These are phyloP conservation scores for Stagonosporopsis rhizophila DNA, from an alignment of 2,329 filamentous ascomycete genomes.

Conservation along the genomic window DNA sequence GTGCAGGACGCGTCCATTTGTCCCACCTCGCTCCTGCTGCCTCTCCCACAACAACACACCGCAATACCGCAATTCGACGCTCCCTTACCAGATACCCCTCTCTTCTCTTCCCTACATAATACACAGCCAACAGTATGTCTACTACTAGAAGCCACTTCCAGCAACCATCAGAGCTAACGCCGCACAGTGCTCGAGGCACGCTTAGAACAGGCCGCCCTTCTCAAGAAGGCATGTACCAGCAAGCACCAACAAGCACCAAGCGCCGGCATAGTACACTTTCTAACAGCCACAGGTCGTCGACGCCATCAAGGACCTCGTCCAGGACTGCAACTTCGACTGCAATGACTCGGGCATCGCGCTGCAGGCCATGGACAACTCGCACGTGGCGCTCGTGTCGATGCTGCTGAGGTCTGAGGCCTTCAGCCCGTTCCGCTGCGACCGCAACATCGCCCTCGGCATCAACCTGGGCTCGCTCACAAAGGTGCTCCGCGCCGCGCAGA, in stretches of 20 bases:
- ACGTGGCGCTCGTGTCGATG: constrained; percentile 99
- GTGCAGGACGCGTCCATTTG: constrained; percentile 11
- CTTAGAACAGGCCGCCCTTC: constrained; percentile 88
- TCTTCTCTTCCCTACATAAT: constrained; percentile 1
- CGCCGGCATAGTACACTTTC: too few species aligned
- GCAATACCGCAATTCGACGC: background rate
- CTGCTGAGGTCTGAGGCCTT: constrained; percentile 96
- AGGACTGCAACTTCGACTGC: constrained; percentile 99
- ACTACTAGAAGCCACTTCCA: background rate
- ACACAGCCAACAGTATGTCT: constrained; percentile 17
- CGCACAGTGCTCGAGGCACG: constrained; percentile 91
- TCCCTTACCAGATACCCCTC: constrained; percentile 2
- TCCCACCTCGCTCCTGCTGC: constrained; percentile 12
- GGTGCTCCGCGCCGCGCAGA: constrained; percentile 91
- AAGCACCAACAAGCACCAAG: too few species aligned
- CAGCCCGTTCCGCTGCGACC: constrained; percentile 95
- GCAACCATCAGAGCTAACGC: constrained; percentile 24
- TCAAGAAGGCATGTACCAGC: constrained; percentile 80
- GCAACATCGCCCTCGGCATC: constrained; percentile 97
- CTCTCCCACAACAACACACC: constrained; percentile 10
- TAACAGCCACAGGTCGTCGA: constrained; percentile 79
- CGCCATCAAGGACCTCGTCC: constrained; percentile 98
- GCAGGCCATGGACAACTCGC: constrained; percentile 99
- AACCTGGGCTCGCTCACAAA: constrained; percentile 97
- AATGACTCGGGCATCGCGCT: constrained; percentile 98